Evolutionary conservation across 495 filamentous ascomycete species (phyloP), one percentile per base, ranked within the genome.

Genomic region (Aspergillus nidulans): DNA sequence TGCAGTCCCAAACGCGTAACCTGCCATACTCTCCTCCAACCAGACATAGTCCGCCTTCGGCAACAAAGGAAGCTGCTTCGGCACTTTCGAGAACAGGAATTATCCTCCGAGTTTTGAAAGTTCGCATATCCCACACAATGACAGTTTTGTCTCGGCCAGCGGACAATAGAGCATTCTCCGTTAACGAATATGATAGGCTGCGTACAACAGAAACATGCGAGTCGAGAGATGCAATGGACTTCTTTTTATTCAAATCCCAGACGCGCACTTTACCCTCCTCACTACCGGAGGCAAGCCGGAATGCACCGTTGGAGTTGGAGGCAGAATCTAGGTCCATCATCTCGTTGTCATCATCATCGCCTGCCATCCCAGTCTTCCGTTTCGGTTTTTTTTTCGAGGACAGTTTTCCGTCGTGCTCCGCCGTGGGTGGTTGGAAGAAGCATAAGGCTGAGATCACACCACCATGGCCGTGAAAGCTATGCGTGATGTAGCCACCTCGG

Each of bases 91-190:
- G 77, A 13, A 91, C 85, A 6, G 92, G 87, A 48, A 96, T 86
- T 1, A 95, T 87, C 34, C 83, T 88, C 41, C 85, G 84, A n/a
- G 78, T 69, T 63, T 91, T 92, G 91, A 92, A 97, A 13, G 81
- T 89, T 47, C 72, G 81, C 16, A 87, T 80, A 75, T 95, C 89
- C 91, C 91, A 97, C 55, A 95, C 69, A 47, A 92, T 94, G 34
- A 91, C 83, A 0, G 95, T 97, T 70, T 95, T 94, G 74, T 99
- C 94, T 71, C 94, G 79, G 64, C 90, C 85, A n/a, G 85, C 91
- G n/a, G 89, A 92, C 6, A 97, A 74, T 38, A 99, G 71, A 12
- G 83, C 77, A 67, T 90, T 86, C 56, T 89, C 83, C 50, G 84
- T 68, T 1, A 78, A 66, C 5, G 88, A 92, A 69, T 86, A 97